Evolutionary conservation across 495 filamentous ascomycete genomes (phyloP), one percentile per base, ranked within the genome.

Genomic region (Aspergillus coremiiformis): DNA sequence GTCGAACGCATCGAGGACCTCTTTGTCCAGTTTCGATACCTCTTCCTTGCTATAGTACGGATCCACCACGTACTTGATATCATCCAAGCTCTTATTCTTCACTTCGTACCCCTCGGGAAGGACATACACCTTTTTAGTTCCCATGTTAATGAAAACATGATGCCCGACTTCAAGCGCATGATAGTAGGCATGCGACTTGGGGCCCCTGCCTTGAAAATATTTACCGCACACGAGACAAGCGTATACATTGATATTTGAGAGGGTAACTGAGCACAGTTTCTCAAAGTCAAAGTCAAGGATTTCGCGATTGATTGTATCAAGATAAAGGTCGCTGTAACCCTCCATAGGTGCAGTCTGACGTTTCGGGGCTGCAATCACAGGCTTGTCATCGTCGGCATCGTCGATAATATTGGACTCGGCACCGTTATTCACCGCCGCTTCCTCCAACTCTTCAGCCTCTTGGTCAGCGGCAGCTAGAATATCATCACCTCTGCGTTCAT

Each of bases 221-320:
- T 93, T 95, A 24, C 93, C 94, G 65, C 93, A 99, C 0, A 97
- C 89, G 20, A 99, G 78, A 62, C 93, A 99, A 3, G 94, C 93
- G 66, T 99, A 99, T 45, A 99, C 91, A 59, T 99, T 97, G 73
- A 96, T 96, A 63, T 96, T 97, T 19, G 90, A 95, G 9, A 99
- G 74, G 21, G 87, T 92, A 56, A 97, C 76, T 2, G 94, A 97
- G 74, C 93, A 99, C 17, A 95, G 81, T 76, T 97, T 97, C 62
- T 97, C 92, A 66, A 99, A 99, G 66, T 99, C 93, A 61, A 95
- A 95, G 67, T 95, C 91, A 15, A 95, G 82, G 14, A 95, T 71
- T 26, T 70, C 71, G 33, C 93, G 89, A 70, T 96, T 84, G 69
- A 99, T 92, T 2, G 92, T 97, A 69, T 99, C 94, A 47, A 99